Conservation (phyloP, 2,329 filamentous ascomycete genomes). For the Cladosporium sphaerospermum region DNA sequence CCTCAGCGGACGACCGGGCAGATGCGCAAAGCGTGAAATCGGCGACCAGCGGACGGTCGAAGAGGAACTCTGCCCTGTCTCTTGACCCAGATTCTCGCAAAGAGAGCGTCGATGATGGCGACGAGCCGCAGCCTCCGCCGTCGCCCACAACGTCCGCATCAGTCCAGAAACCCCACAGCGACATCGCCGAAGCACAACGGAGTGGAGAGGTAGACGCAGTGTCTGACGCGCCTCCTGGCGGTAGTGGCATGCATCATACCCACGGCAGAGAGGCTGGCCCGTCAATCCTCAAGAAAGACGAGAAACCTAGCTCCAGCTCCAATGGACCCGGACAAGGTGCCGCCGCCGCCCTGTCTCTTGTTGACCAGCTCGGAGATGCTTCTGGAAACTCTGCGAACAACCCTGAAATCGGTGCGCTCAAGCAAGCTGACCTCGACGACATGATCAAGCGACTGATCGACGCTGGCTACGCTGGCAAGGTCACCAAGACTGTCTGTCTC, state of each 20-base stretch:
- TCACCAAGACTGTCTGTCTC: conserved; percentile 93
- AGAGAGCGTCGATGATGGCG: conserved; percentile 17
- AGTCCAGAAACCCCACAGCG: conserved; percentile 60
- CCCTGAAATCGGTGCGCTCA: conserved; percentile 84
- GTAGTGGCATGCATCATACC: conserved; percentile 46
- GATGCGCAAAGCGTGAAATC: conserved; percentile 73
- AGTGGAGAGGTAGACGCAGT: conserved; percentile 91
- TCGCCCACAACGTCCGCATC: conserved; percentile 77
- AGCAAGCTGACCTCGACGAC: conserved; percentile 89
- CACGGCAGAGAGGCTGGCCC: conserved; percentile 64
- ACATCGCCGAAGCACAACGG: conserved; percentile 73
- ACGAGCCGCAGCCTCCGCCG: conserved; percentile 55
- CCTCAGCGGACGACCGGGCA: conserved; percentile 59
- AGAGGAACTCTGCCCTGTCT: conserved; percentile 29
- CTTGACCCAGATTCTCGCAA: conserved; percentile 1
- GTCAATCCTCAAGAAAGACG: conserved; percentile 79
- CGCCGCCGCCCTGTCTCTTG: conserved; percentile 22
- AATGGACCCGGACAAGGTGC: conserved; percentile 19
- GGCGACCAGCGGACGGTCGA: conserved; percentile 49
- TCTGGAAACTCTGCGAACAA: conserved; percentile 43
- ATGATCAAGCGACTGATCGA: conserved; percentile 94
- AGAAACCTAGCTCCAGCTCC: conserved; percentile 26
- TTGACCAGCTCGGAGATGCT: conserved; percentile 14
- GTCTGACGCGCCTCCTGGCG: conserved; percentile 79
- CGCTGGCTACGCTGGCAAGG: conserved; percentile 90